Percentiles rank a stretch among this genome's conserved stretches.
These are phyloP conservation scores for Leucosporidium scottii DNA, from an alignment of 768 basidiomycete genomes.

Conservation along the genomic window DNA sequence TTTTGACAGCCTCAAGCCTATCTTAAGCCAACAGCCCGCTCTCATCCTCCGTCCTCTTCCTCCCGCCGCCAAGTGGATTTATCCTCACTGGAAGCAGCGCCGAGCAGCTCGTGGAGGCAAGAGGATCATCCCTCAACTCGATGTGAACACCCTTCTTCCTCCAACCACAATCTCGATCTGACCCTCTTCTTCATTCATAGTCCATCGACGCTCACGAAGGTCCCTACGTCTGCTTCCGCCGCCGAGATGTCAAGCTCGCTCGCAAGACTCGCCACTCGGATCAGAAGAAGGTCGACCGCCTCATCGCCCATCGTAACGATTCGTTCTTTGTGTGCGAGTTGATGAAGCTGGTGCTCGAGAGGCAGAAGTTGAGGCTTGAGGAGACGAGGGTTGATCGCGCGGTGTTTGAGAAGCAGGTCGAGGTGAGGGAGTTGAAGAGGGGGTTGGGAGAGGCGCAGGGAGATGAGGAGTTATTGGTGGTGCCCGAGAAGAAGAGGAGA, in stretches of 20 bases:
- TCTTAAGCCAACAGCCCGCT: constrained; percentile 10
- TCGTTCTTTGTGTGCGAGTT: too few species aligned
- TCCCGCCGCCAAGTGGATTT: constrained; percentile 45
- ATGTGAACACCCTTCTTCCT: constrained; percentile 38
- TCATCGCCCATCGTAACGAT: too few species aligned
- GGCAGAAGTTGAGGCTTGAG: constrained; percentile 11
- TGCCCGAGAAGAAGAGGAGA: neutral
- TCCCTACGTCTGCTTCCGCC: constrained; percentile 93
- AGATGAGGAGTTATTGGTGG: too few species aligned
- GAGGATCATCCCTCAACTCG: constrained; percentile 72
- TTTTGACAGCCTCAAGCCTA: too few species aligned
- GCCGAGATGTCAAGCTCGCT: constrained; percentile 84
- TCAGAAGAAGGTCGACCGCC: constrained; percentile 49
- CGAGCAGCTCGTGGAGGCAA: constrained; percentile 69
- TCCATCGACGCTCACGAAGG: constrained; percentile 84
- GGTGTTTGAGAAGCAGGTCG: neutral
- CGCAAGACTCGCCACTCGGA: constrained; percentile 92
- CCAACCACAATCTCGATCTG: neutral
- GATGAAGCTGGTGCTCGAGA: too few species aligned
- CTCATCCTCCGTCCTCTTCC: neutral
- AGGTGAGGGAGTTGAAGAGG: neutral
- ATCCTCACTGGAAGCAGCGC: constrained; percentile 81
- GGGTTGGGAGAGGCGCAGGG: too few species aligned
- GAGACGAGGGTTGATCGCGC: neutral
- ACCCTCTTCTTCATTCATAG: constrained; percentile 42